Percentiles rank a stretch among this genome's conserved stretches.
phyloP scores from a whole-genome alignment of 2,329 filamentous ascomycete genomes.

The Claviceps africana region DNA sequence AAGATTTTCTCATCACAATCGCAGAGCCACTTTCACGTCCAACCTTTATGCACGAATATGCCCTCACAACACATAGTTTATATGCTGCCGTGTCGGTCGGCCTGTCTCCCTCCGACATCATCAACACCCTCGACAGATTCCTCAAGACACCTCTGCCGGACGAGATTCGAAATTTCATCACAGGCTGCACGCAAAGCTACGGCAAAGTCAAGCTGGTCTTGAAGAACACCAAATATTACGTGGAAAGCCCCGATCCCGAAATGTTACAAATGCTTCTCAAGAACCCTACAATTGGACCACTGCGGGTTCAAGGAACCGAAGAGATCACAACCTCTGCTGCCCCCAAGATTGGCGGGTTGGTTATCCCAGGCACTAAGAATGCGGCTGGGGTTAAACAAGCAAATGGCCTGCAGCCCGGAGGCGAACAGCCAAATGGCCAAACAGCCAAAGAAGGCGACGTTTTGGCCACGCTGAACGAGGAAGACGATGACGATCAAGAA shows the following conservation, averaged over 20 bases:
- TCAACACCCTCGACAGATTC: constrained; percentile 73
- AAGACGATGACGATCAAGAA: constrained; percentile 77
- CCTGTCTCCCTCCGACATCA: constrained; percentile 78
- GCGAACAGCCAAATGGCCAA: constrained; percentile 30
- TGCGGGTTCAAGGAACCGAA: constrained; percentile 56
- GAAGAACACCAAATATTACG: constrained; percentile 86
- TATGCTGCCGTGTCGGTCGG: constrained; percentile 94
- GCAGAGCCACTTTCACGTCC: constrained; percentile 86
- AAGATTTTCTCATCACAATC: constrained; percentile 92
- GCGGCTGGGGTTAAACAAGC: constrained; percentile 78
- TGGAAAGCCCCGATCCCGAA: constrained; percentile 79
- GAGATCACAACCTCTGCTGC: constrained; percentile 71
- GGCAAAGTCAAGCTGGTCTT: constrained; percentile 92
- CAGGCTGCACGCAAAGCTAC: constrained; percentile 71
- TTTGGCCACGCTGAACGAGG: constrained; percentile 61
- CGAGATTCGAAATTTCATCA: constrained; percentile 66
- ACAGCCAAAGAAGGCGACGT: constrained; percentile 51
- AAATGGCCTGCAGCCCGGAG: constrained; percentile 20
- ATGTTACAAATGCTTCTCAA: constrained; percentile 78
- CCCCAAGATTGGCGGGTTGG: constrained; percentile 72
- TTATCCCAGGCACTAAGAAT: constrained; percentile 89
- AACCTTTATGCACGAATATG: constrained; percentile 85
- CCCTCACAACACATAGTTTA: constrained; percentile 78
- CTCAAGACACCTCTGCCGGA: constrained; percentile 78
- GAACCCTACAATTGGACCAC: constrained; percentile 67